A percentile compares a stretch with the other conserved stretches of the same genome.
Conservation (phyloP, 352 stramenopile genomes). For the Globisporangium mamillatum region DNA sequence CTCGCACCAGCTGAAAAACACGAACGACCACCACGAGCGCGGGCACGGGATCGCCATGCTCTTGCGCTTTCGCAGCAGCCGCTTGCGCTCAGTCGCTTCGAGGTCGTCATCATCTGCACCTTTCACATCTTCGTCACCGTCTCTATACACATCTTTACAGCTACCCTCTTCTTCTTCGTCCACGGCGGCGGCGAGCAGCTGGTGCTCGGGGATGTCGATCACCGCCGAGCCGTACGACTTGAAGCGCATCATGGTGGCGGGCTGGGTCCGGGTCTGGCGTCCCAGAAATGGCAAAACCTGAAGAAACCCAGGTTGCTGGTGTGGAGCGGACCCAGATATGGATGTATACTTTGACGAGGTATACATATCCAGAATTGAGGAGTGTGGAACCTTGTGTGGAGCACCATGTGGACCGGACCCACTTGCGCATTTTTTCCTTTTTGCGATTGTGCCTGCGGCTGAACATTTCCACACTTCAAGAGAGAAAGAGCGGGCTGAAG, state of each 20-base stretch:
- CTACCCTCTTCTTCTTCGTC: neutral
- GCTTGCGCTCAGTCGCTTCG: neutral
- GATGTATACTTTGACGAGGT: neutral
- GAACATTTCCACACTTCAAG: slow-evolving; percentile 13
- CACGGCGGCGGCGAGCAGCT: neutral
- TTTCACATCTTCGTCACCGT: neutral
- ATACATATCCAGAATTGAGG: neutral
- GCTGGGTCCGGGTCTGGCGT: neutral
- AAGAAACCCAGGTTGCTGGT: neutral
- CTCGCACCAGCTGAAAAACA: slow-evolving; percentile 36
- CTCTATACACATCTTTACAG: neutral
- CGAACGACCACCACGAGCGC: slow-evolving; percentile 24
- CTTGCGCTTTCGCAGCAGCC: slow-evolving; percentile 1
- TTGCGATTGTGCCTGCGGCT: neutral
- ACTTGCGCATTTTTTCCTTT: neutral
- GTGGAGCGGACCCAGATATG: neutral
- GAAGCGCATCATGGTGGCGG: neutral
- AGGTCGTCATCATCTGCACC: neutral
- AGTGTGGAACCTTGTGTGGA: neutral
- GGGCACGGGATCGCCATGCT: neutral
- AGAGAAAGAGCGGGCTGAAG: slow-evolving; percentile 3
- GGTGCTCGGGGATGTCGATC: slow-evolving; percentile 9
- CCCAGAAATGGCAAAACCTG: neutral
- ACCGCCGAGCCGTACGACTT: slow-evolving; percentile 7
- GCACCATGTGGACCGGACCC: neutral